Evolutionary conservation across 108 stramenopile species (phyloP).

Genomic region (Cylindrotheca fusiformis): DNA sequence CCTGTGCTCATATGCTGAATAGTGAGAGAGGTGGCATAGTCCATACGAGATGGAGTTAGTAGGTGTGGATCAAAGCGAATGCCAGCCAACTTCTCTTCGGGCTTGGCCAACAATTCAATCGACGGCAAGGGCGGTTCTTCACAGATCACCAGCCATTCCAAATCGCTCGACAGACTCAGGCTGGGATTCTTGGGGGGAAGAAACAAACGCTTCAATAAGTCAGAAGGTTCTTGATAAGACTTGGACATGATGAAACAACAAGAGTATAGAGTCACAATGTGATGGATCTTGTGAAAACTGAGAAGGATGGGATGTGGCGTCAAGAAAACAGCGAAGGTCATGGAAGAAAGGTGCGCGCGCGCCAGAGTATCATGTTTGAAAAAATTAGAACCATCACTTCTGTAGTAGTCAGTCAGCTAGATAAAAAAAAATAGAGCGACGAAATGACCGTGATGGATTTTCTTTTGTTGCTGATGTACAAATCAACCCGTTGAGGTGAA

Average conservation of each 20-base stretch:
- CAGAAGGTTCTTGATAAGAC: conserved; percentile 5
- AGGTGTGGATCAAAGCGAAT: conserved; percentile 5
- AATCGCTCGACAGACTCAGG: conserved; percentile 2
- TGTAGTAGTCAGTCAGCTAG: no score
- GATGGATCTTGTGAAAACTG: no score
- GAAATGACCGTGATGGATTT: no score
- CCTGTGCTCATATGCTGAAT: neutral
- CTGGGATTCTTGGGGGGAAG: conserved; percentile 6
- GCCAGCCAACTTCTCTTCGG: conserved; percentile 12
- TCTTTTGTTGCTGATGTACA: no score
- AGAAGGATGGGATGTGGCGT: no score
- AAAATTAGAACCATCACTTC: no score
- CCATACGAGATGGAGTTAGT: conserved; percentile 2
- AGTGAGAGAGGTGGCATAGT: neutral
- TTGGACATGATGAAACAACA: neutral
- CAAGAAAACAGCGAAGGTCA: no score
- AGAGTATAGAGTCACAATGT: no score
- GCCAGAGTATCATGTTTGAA: no score
- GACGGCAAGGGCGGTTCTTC: conserved; percentile 5
- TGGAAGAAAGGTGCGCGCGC: no score
- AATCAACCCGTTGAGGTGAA: no score
- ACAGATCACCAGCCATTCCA: neutral
- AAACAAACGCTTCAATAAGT: conserved; percentile 11
- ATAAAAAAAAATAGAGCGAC: no score
- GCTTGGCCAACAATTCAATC: neutral